Base-by-base conservation (phyloP, 2,329 filamentous ascomycete genomes). In the Colletotrichum liriopes region DNA sequence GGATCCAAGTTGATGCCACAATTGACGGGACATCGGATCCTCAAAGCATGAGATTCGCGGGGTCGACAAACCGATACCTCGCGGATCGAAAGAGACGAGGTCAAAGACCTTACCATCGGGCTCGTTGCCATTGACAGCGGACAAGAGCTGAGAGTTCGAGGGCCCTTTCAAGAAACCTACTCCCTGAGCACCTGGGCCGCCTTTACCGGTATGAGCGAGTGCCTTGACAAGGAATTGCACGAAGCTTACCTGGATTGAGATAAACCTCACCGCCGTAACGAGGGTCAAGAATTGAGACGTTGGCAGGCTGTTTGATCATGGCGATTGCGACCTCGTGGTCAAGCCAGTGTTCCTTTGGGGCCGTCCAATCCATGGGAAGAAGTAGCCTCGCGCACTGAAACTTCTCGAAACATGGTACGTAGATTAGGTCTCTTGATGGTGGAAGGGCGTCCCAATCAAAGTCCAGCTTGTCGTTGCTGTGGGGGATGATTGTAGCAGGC, bases 71-170 rank as follows among this genome's bases (percentile, higher is more conserved):
- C 60, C 66, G n/a, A 87, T 78, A 4, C 85, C 86, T 6, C 86
- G 84, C 0, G 86, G 85, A 72, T 87, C 86, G 63, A 87, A 88
- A 0, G 81, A 81, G 1, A 88, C 67, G 0, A 88, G 74, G 72
- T 88, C 84, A 66, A 85, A 86, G 1, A 78, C 79, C 52, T 86
- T 84, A 12, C 85, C 85, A 0, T 29, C 49, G 7, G 58, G 3
- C 18, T 54, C 49, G 9, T 63, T n/a, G 20, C 58, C 39, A 20
- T 67, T 63, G 56, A 67, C 39, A 26, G 58, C 14, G 1, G 39
- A 20, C 12, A 16, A 39, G 8, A 67, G 47, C 16, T 63, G 56
- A 11, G 23, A n/a, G 18, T 55, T 55, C 32, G 26, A 37, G 16
- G 5, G 16, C 9, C 56, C 65, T 14, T 56, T 45, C 37, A 67